Evolutionary conservation across 2,329 filamentous ascomycete genomes (phyloP), one percentile per base, ranked within the genome.

Genomic region (Cercospora canescens): DNA sequence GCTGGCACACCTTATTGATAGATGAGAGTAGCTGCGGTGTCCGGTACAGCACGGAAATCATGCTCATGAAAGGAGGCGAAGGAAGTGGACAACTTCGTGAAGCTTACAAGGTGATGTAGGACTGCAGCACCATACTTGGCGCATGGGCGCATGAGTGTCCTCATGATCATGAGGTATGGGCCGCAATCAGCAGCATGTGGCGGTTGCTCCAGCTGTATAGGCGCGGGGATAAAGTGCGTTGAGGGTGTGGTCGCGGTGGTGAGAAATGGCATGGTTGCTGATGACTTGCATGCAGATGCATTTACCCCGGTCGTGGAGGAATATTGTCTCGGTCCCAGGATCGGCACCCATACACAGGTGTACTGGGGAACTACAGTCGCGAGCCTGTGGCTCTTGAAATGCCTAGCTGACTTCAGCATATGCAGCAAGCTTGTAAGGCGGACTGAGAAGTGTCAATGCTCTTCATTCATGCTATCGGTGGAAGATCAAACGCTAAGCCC

Each of bases 201-300:
- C 32, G 50, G 50, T 30, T 9, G 59, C n/a, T 37, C 30, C n/a
- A 61, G 59, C 59, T 55, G 60, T 56, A 37, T 62, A 21, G 45
- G 21, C 48, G 60, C 21, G 58, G 60, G 32, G 45, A 30, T 12
- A 26, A 28, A 21, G 52, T 62, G 11, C 32, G 34, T 24, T 63
- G 52, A 57, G 52, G 61, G 54, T 63, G 61, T 58, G 54, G 61
- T 63, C 39, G 45, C 52, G 32, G 28, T 41, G 62, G 55, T 50
- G 32, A 52, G 41, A 59, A 39, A 50, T 63, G 54, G 55, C 37
- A 55, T 52, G 54, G 39, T 14, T 48, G 62, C 54, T 63, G 55
- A 63, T 59, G 54, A 63, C 55, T 39, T 63, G 62, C 62, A 63
- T 48, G 54, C 39, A 58, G 39, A 26, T 63, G 62, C 62, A 63